These are phyloP conservation scores for Mucor plumbeus DNA, from an alignment of 371 early-diverging fungal genomes.

Conservation along the genomic window DNA sequence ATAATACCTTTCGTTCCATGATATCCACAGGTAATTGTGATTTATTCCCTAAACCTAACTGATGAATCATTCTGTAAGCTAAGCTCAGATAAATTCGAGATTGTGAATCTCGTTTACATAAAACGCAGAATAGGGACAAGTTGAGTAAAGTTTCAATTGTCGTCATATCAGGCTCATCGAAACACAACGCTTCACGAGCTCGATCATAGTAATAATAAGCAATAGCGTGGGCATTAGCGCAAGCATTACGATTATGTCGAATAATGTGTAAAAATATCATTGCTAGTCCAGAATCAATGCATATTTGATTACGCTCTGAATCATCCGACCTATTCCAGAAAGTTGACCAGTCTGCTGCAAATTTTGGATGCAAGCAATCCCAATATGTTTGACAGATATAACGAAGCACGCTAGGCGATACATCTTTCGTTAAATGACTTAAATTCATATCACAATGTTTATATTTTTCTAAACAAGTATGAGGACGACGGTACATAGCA, in stretches of 20 bases:
- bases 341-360: slow-evolving; percentile 44
- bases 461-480: slow-evolving; percentile 40
- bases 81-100: slow-evolving; percentile 45
- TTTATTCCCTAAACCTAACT: slow-evolving; percentile 39
- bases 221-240: slow-evolving; percentile 39
- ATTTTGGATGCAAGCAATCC: slow-evolving; percentile 56
- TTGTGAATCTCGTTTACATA: slow-evolving; percentile 49
- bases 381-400: slow-evolving; percentile 50
- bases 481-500: slow-evolving; percentile 40
- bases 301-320: slow-evolving; percentile 47
- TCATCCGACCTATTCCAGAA: slow-evolving; percentile 54
- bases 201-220: slow-evolving; percentile 53
- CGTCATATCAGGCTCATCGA: slow-evolving; percentile 45
- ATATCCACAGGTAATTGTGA: slow-evolving; percentile 15
- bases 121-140: slow-evolving; percentile 42
- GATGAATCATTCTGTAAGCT: slow-evolving; percentile 45
- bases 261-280: slow-evolving; percentile 49
- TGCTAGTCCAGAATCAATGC: slow-evolving; percentile 51
- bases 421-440: slow-evolving; percentile 38
- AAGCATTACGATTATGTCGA: slow-evolving; percentile 44
- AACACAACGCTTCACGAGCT: slow-evolving; percentile 44
- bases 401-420: slow-evolving; percentile 41
- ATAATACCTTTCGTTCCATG: slow-evolving; percentile 34
- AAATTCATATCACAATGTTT: slow-evolving; percentile 35
- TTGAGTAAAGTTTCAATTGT: slow-evolving; percentile 50